These are phyloP conservation scores for Thelonectria blattea DNA, from an alignment of 2,329 filamentous ascomycete species.

Conservation along the genomic window DNA sequence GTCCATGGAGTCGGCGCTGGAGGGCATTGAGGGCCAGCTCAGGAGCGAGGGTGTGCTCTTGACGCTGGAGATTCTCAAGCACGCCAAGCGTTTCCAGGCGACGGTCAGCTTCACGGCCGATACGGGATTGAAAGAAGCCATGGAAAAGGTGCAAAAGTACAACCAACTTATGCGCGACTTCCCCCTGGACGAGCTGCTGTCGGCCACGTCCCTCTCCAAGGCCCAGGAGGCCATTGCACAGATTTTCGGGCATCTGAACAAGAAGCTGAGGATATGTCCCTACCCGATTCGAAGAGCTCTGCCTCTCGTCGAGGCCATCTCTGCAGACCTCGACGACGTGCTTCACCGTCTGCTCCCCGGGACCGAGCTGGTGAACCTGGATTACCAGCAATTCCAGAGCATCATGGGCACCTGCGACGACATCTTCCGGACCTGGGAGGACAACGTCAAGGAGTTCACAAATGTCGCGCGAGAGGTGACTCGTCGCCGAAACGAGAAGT, in stretches of 20 bases:
- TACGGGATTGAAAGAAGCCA: slow-evolving; percentile 93
- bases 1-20: slow-evolving; percentile 92
- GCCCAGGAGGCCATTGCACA: slow-evolving; percentile 86
- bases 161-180: slow-evolving; percentile 99
- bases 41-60: slow-evolving; percentile 86
- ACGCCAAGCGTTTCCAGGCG: slow-evolving; percentile 97
- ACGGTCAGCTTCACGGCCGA: slow-evolving; percentile 97
- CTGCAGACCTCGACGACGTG: slow-evolving; percentile 85
- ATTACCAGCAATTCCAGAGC: slow-evolving; percentile 86
- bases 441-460: slow-evolving; percentile 96
- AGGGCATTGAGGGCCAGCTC: slow-evolving; percentile 89
- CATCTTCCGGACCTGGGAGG: slow-evolving; percentile 94
- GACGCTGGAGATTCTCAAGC: slow-evolving; percentile 92
- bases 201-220: slow-evolving; percentile 86
- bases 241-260: slow-evolving; percentile 95
- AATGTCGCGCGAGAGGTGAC: slow-evolving; percentile 96
- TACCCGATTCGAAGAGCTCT: slow-evolving; percentile 93
- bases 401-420: slow-evolving; percentile 84
- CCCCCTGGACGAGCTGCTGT: slow-evolving; percentile 90
- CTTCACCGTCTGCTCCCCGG: slow-evolving; percentile 87
- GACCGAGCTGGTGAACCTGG: slow-evolving; percentile 86
- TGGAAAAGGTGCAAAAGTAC: slow-evolving; percentile 96
- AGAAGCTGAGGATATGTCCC: slow-evolving; percentile 94
- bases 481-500: slow-evolving; percentile 91
- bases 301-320: slow-evolving; percentile 95